Base-by-base conservation (phyloP, 75 land plant species). In the Sequoia sempervirens region DNA sequence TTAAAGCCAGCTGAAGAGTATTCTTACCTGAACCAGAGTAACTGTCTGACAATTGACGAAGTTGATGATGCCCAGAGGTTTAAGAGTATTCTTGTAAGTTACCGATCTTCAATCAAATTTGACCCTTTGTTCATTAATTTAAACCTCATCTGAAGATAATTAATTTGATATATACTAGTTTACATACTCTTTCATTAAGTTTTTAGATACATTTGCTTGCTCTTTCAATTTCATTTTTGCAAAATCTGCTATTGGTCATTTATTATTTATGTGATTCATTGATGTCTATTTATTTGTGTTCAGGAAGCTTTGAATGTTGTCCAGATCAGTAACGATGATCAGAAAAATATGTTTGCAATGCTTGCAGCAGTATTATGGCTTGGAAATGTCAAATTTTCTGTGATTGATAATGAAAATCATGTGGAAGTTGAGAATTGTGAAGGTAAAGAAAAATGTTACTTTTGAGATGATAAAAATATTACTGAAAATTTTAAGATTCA, bases 321-420 rank as follows among this genome's bases (percentile, higher is more conserved):
- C 82, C 91, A 91, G 88, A 90, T 96, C 72, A 84, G 88, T 83
- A 92, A 91, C 87, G 94, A 93, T 80, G 94, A 96, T 79, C 96
- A 94, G 87, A 91, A 93, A 64, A 86, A 80, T 80, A 87, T 84
- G 68, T 94, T 96, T 88, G 85, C 85, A 36, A 91, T 96, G 95
- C 90, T 95, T 83, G 93, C 99, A 82, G 97, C 97, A 47, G 90
- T 96, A 7, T 80, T 96, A 52, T 96, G 99, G 99, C 89, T 96
- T 76, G 99, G 99, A 80, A 95, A 96, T 82, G 89, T 95, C 80
- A 75, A 88, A 46, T 96, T 96, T 75, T 81, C 81, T 75, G 91
- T 89, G 28, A 81, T 86, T 76, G 93, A 95, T 85, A 91, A 87
- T 87, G 97, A 93, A 87, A 92, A 93, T 86, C 93, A 95, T 81